phyloP scores from a whole-genome alignment of 2,329 filamentous ascomycete genomes.

The Penicillium sp. region DNA sequence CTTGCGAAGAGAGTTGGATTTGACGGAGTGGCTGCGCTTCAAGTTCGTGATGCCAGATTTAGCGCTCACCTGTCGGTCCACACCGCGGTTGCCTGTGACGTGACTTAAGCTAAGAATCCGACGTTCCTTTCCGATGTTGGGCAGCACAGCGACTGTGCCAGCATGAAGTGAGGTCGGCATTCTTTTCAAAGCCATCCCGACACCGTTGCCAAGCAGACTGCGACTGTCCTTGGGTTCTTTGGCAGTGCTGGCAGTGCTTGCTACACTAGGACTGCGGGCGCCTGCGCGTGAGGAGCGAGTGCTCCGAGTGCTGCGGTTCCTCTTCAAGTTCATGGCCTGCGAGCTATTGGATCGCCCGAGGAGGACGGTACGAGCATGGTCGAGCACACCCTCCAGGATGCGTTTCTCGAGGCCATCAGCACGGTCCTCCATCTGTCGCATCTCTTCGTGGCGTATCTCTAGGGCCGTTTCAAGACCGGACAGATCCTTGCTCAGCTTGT shows the following conservation, averaged over 20 bases:
- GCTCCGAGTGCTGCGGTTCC: conserved; percentile 39
- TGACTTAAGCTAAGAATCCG: conserved; percentile 89
- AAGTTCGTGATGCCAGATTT: conserved; percentile 55
- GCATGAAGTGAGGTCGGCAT: conserved; percentile 43
- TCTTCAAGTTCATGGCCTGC: conserved; percentile 52
- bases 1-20: conserved; percentile 63
- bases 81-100: conserved; percentile 68
- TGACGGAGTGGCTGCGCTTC: conserved; percentile 75
- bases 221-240: conserved; percentile 36
- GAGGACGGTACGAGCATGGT: conserved; percentile 81
- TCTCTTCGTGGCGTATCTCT: conserved; percentile 82
- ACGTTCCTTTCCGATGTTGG: conserved; percentile 57
- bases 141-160: conserved; percentile 45
- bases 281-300: conserved; percentile 37
- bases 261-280: conserved; percentile 34
- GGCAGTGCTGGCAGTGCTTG: conserved; percentile 36
- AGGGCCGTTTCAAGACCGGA: conserved; percentile 89
- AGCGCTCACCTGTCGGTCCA: conserved; percentile 34
- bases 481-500: conserved; percentile 76
- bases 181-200: conserved; percentile 51
- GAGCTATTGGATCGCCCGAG: conserved; percentile 66
- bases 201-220: conserved; percentile 40
- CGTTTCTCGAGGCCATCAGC: conserved; percentile 87
- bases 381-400: conserved; percentile 92
- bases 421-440: conserved; percentile 83